phyloP scores from a whole-genome alignment of 768 basidiomycete genomes.

The Suillus bovinus region DNA sequence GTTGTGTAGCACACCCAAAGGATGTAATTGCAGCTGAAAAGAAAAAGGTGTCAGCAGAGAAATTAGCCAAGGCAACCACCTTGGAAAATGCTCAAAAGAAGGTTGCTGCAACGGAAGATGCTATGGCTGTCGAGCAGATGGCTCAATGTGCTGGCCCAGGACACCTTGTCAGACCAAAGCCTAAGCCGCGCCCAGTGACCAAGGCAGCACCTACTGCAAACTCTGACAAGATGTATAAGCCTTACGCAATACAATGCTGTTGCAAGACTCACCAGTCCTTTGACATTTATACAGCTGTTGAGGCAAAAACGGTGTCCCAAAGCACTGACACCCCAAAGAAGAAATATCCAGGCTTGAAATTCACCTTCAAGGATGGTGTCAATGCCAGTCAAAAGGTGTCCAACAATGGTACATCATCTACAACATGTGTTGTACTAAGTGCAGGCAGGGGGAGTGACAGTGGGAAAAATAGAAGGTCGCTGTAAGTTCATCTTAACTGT shows the following conservation, averaged over 20 bases:
- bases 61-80: background rate
- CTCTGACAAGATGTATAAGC: background rate
- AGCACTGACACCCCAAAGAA: background rate
- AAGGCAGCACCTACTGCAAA: background rate
- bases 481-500: background rate
- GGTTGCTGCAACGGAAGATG: background rate
- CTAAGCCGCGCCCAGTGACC: background rate
- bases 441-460: background rate
- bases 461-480: background rate
- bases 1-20: background rate
- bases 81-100: background rate
- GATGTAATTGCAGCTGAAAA: background rate
- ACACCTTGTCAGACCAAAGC: conserved; percentile 1
- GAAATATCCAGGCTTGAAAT: background rate
- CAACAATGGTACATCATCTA: background rate
- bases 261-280: background rate
- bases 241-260: background rate
- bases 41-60: background rate
- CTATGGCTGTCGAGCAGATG: conserved; percentile 1
- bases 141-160: background rate
- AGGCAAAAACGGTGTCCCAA: background rate
- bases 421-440: background rate
- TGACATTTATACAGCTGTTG: background rate
- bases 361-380: background rate
- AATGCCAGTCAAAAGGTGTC: background rate